Percentiles rank a stretch among this genome's conserved stretches.
phyloP scores from a whole-genome alignment of 2,329 filamentous ascomycete species.

The Gliomastix tumulicola region DNA sequence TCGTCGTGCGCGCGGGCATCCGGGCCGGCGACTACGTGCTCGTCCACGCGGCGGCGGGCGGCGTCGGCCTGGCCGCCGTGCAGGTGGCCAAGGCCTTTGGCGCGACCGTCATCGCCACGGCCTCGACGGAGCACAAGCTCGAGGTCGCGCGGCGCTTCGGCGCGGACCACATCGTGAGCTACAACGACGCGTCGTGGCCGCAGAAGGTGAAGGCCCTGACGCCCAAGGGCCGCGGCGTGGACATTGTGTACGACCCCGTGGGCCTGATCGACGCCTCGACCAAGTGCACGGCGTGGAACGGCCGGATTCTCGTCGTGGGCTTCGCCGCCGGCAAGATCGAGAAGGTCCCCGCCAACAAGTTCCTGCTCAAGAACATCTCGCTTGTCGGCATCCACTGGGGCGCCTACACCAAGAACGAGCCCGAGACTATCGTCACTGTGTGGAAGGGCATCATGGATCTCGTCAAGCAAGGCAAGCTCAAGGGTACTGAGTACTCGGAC shows the following conservation, averaged over 20 bases:
- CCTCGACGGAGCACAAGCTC: constrained; percentile 72
- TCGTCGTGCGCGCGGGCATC: constrained; percentile 71
- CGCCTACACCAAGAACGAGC: constrained; percentile 68
- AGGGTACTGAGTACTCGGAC: constrained; percentile 75
- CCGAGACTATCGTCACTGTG: constrained; percentile 60
- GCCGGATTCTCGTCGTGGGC: constrained; percentile 77
- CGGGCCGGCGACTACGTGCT: constrained; percentile 80
- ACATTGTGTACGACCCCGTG: constrained; percentile 93
- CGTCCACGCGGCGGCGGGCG: constrained; percentile 86
- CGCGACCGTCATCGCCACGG: constrained; percentile 88
- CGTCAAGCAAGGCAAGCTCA: constrained; percentile 71
- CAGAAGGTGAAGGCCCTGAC: constrained; percentile 69
- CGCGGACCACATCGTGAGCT: constrained; percentile 78
- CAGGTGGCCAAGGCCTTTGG: constrained; percentile 90
- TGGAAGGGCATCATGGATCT: constrained; percentile 79
- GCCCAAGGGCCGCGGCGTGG: constrained; percentile 65
- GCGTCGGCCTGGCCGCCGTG: constrained; percentile 84
- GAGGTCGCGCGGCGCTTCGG: constrained; percentile 74
- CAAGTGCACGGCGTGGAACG: constrained; percentile 93
- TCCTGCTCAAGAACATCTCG: constrained; percentile 87
- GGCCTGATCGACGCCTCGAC: constrained; percentile 81
- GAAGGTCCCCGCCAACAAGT: constrained; percentile 87
- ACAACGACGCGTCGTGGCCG: constrained; percentile 59
- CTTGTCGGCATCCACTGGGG: constrained; percentile 92
- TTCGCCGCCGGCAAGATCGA: constrained; percentile 75